A percentile compares a stretch with the other conserved stretches of the same genome.
phyloP scores from a whole-genome alignment of 768 basidiomycete species.

The Obba rivulosa region DNA sequence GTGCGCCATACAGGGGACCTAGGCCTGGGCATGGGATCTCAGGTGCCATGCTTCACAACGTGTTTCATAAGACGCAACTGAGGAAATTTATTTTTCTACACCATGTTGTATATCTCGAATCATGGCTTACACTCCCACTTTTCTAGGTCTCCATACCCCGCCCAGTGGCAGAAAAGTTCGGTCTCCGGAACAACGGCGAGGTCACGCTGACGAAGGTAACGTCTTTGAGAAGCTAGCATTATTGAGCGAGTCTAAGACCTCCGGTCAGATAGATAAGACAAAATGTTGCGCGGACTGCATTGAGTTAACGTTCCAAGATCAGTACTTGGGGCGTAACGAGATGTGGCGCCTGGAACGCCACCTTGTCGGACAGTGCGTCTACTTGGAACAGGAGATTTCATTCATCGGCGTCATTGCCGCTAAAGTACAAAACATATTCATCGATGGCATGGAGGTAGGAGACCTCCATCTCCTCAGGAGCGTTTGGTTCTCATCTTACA shows the following conservation, averaged over 20 bases:
- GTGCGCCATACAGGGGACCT: too few relatives aligned
- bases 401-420: slow-evolving; percentile 82
- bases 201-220: slow-evolving; percentile 68
- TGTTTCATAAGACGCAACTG: too few relatives aligned
- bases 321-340: slow-evolving; percentile 92
- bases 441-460: slow-evolving; percentile 59
- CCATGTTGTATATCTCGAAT: not conserved
- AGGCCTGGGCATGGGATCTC: too few relatives aligned
- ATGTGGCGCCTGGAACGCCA: slow-evolving; percentile 93
- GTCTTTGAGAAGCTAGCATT: not conserved
- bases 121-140: not conserved
- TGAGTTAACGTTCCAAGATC: slow-evolving; percentile 90
- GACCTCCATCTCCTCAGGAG: not conserved
- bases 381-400: slow-evolving; percentile 77
- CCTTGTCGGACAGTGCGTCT: slow-evolving; percentile 75
- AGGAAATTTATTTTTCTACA: not conserved
- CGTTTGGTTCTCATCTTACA: not conserved
- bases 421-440: slow-evolving; percentile 75
- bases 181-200: slow-evolving; percentile 65
- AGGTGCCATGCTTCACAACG: too few relatives aligned
- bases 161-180: slow-evolving; percentile 66
- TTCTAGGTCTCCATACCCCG: slow-evolving; percentile 69
- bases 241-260: not conserved
- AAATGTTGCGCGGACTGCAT: slow-evolving; percentile 67
- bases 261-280: slow-evolving; percentile 57